A percentile compares a stretch with the other conserved stretches of the same genome.
phyloP scores from a whole-genome alignment of 1,284 basidiomycete species.

The Stereum hirsutum region DNA sequence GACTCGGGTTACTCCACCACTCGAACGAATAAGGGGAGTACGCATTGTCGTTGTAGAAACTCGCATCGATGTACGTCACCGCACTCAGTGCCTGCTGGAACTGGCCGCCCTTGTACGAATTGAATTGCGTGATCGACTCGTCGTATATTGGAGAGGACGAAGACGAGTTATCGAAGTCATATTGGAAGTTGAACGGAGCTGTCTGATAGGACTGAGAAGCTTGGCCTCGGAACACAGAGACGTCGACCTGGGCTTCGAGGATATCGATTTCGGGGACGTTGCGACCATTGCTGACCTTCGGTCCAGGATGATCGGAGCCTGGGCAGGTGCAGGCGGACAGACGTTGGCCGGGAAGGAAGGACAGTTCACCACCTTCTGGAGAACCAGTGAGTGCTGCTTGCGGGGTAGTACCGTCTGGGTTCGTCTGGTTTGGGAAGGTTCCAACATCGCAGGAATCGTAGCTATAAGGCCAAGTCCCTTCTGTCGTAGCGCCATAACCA shows the following conservation, averaged over 20 bases:
- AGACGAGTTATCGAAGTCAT: conserved; percentile 47
- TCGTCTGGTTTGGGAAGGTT: conserved; percentile 74
- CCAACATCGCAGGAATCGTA: conserved; percentile 81
- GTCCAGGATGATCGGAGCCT: conserved; percentile 58
- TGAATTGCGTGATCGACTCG: conserved; percentile 40
- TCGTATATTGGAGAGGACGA: conserved; percentile 49
- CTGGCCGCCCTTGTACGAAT: conserved; percentile 67
- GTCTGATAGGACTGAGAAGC: conserved; percentile 76
- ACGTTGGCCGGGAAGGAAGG: conserved; percentile 49
- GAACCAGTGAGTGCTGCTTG: conserved; percentile 40
- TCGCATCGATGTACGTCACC: conserved; percentile 43
- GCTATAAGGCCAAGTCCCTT: conserved; percentile 71
- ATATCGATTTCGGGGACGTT: conserved; percentile 62
- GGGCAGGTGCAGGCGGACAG: conserved; percentile 47
- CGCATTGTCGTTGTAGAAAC: conserved; percentile 41
- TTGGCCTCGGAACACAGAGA: conserved; percentile 30
- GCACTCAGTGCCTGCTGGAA: conserved; percentile 78
- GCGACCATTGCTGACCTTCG: conserved; percentile 37
- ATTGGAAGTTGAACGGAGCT: conserved; percentile 73
- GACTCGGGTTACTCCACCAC: conserved; percentile 59
- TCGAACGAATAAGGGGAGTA: conserved; percentile 65
- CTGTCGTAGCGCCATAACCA: conserved; percentile 51
- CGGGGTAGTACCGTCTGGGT: conserved; percentile 37
- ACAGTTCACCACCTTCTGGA: conserved; percentile 28
- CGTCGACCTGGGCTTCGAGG: conserved; percentile 48